Conservation (phyloP, 23 red algal species). For the Gracilaria caudata region DNA sequence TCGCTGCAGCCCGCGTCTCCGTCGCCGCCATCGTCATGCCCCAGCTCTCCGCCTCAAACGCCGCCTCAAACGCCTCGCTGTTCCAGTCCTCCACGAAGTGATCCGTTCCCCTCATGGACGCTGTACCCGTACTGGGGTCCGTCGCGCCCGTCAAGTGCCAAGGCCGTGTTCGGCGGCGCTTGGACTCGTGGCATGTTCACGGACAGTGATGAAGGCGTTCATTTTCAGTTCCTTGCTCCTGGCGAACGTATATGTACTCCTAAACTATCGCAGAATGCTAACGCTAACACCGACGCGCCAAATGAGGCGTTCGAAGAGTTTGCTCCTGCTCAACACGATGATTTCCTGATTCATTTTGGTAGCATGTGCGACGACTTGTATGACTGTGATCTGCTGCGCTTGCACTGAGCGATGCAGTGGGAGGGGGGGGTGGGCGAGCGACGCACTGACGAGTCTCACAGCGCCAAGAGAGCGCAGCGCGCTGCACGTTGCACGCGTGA, state of each 20-base stretch:
- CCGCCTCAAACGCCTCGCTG: neutral
- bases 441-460: no score
- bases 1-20: neutral
- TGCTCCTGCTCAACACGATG: neutral
- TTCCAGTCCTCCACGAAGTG: neutral
- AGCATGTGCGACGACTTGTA: neutral
- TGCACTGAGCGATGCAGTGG: neutral
- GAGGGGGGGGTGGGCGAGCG: no score
- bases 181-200: constrained; percentile 12
- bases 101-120: neutral
- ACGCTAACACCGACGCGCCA: neutral
- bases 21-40: neutral
- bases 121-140: neutral
- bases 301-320: neutral
- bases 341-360: neutral
- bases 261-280: neutral
- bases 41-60: neutral
- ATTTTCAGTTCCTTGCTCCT: constrained; percentile 12
- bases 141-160: neutral
- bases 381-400: neutral
- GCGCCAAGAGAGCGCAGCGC: neutral
- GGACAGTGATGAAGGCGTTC: neutral
- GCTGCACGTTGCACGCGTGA: neutral
- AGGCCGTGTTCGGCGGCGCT: constrained; percentile 5
- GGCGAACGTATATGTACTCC: neutral